Base-by-base conservation (phyloP, 208 protist species). In the Trypanosoma scelopori region DNA sequence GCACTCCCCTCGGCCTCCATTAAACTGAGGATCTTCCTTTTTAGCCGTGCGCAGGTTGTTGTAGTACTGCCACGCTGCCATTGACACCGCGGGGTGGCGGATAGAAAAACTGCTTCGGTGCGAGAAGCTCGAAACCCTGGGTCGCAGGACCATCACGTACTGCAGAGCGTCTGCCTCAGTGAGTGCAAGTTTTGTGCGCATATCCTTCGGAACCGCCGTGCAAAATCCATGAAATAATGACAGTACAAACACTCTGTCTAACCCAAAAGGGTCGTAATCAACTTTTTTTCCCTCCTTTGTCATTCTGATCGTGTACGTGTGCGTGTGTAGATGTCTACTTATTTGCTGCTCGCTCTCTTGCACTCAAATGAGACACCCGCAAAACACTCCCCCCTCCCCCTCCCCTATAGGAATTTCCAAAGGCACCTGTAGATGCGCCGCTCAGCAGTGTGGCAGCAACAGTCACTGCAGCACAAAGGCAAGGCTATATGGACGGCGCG, bases 41-140 rank as follows among this genome's bases (percentile, higher is more conserved):
- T 39, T 32, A 61, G 73, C 20, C 56, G 69, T 22, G 62, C 76
- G 72, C 32, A 64, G 71, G 5, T 56, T 37, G 30, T 61, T 82
- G 58, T 84, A 95, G 53, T 88, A 92, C 28, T 73, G 78, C 52
- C 86, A 82, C 11, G 84, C 81, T 18, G 85, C 78, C 84, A 91
- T 91, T 27, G 89, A 81, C 3, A 95, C 76, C 0, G 89, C 85
- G 6, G 89, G 89, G 59, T 95, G 89, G 3, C 89, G 81, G 58
- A 95, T 51, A 18, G 89, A 95, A 65, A 85, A 75, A 3, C 74
- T 74, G 9, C 60, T 74, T 23, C 89, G 83, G 52, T 92, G 82
- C 20, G 80, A 71, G 57, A 95, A 95, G 35, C 66, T 65, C 50
- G 82, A 82, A 4, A 95, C 50, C 6, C 89, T 76, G 1, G 85